These are phyloP conservation scores for Hypsizygus marmoreus DNA, from an alignment of 768 basidiomycete species.

Conservation along the genomic window DNA sequence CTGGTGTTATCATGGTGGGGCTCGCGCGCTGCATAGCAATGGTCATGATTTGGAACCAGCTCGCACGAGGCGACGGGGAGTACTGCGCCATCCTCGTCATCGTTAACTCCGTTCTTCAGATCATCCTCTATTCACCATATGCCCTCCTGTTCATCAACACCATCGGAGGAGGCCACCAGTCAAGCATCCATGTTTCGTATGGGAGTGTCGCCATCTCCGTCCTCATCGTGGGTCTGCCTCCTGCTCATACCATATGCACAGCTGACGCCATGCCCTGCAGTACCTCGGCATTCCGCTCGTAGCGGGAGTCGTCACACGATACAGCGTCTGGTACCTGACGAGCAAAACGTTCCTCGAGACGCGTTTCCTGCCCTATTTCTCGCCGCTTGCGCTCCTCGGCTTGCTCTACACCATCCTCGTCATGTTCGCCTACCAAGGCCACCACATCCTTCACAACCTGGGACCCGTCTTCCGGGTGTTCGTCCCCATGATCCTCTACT, in stretches of 20 bases:
- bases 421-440: slow-evolving; percentile 70
- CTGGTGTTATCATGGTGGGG: slow-evolving; percentile 84
- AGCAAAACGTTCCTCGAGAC: slow-evolving; percentile 51
- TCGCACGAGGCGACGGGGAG: slow-evolving; percentile 67
- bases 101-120: slow-evolving; percentile 79
- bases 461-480: slow-evolving; percentile 79
- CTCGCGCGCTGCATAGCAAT: slow-evolving; percentile 72
- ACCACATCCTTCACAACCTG: slow-evolving; percentile 72
- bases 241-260: not conserved
- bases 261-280: slow-evolving; percentile 31
- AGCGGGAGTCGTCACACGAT: slow-evolving; percentile 72
- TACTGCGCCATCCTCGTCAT: slow-evolving; percentile 83
- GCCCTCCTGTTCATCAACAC: slow-evolving; percentile 74
- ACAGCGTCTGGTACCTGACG: slow-evolving; percentile 45
- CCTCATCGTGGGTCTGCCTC: slow-evolving; percentile 56
- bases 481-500: slow-evolving; percentile 81
- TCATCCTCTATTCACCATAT: slow-evolving; percentile 74
- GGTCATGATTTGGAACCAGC: slow-evolving; percentile 83
- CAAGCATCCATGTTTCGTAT: slow-evolving; percentile 52
- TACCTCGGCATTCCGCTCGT: slow-evolving; percentile 83
- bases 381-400: slow-evolving; percentile 70
- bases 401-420: slow-evolving; percentile 81
- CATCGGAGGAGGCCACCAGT: slow-evolving; percentile 49
- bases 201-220: slow-evolving; percentile 65
- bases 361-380: slow-evolving; percentile 68